Base-by-base conservation (phyloP, 78 protist genomes). In the Mastigamoeba balamuthi region DNA sequence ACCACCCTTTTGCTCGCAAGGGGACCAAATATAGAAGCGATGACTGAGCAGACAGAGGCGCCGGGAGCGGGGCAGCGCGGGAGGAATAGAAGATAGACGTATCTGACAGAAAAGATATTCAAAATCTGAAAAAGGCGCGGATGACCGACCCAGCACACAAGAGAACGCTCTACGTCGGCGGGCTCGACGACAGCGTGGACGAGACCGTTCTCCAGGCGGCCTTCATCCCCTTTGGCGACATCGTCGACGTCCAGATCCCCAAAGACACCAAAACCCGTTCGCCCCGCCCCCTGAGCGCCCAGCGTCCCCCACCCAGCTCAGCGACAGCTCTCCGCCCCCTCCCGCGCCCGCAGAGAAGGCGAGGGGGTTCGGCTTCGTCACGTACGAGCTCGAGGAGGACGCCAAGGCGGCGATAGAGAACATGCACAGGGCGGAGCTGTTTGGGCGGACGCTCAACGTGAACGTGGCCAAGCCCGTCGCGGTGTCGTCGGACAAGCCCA, bases 391-490 rank as follows among this genome's bases (percentile, higher is more conserved):
- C 33, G 35, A 35, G 4, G 88, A 84, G 4, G 96, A 92, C 63
- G 93, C 94, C 0, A 69, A 38, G 4, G 93, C 83, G 28, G 96
- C 96, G 5, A 66, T 90, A 0, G 96, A 92, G 38, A 92, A 92
- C 85, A 92, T 92, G 96, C 48, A 92, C 38, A 75, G 69, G 10
- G 67, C 92, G n/a, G 96, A 92, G 78, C 71, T 92, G 6, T 85
- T 72, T 38, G 96, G 96, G 40, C 80, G 86, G 1, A 83, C 78
- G 4, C 66, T 91, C 0, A 74, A 76, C 33, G 58, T 48, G n/a
- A 48, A 48, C 58, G 17, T 48, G 17, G 58, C 58, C 58, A 48
- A 48, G 58, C 58, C 58, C 17, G 33, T 25, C 33, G 58, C 58
- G 17, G 58, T 48, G 17, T 25, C 58, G 33, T 25, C 17, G 17